These are phyloP conservation scores for Moesziomyces parantarcticus DNA, from an alignment of 1,284 basidiomycete species.

Conservation along the genomic window DNA sequence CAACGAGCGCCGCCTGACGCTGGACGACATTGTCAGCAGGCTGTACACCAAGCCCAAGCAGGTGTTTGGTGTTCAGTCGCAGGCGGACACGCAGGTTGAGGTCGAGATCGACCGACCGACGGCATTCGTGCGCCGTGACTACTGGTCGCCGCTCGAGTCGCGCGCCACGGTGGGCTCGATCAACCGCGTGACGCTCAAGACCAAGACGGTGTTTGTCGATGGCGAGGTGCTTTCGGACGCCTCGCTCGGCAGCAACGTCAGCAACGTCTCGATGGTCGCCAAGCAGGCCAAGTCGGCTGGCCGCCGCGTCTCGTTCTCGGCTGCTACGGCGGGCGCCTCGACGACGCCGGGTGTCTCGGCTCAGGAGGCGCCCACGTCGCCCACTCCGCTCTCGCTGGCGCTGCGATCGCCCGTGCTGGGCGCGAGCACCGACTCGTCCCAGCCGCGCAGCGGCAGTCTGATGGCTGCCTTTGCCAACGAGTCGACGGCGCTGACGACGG, in stretches of 20 bases:
- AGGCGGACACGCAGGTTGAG: conserved; percentile 77
- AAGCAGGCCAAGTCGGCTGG: conserved; percentile 44
- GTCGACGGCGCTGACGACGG: conserved; percentile 26
- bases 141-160: conserved; percentile 87
- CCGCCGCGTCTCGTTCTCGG: conserved; percentile 48
- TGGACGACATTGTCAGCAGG: conserved; percentile 83
- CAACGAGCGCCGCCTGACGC: conserved; percentile 79
- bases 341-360: conserved; percentile 32
- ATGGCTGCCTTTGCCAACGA: conserved; percentile 44
- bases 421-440: conserved; percentile 27
- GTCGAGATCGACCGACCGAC: conserved; percentile 89
- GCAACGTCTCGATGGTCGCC: conserved; percentile 71
- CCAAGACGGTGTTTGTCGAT: conserved; percentile 91
- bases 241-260: conserved; percentile 82
- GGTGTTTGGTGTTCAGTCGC: conserved; percentile 91
- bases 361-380: conserved; percentile 58
- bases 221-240: conserved; percentile 77
- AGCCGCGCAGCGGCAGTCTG: conserved; percentile 36
- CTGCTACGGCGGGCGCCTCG: conserved; percentile 19
- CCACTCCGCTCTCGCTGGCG: conserved; percentile 41
- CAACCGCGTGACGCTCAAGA: conserved; percentile 90
- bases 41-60: conserved; percentile 90
- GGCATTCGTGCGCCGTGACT: conserved; percentile 72
- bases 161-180: conserved; percentile 79
- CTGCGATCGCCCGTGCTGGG: conserved; percentile 58